These are phyloP conservation scores for Saussurea involucrata DNA, from an alignment of 129 eudicot species.

Conservation along the genomic window DNA sequence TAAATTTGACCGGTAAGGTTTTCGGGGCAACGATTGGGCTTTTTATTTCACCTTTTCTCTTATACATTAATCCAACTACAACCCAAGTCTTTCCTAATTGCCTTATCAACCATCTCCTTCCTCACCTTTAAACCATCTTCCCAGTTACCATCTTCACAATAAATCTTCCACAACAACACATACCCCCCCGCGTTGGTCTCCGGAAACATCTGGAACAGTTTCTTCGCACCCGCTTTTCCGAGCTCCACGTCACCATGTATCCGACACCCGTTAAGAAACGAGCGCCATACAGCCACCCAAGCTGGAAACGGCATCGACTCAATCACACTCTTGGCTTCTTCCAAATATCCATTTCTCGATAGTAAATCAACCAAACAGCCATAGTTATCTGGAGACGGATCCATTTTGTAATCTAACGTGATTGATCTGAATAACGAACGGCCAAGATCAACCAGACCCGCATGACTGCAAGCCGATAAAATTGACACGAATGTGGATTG, in stretches of 20 bases:
- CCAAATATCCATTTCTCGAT: slow-evolving; percentile 41
- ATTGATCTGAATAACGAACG: slow-evolving; percentile 38
- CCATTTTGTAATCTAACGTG: slow-evolving; percentile 27
- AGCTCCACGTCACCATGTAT: slow-evolving; percentile 35
- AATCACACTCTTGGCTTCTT: slow-evolving; percentile 28
- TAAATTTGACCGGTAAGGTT: too few species aligned
- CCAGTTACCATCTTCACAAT: slow-evolving; percentile 42
- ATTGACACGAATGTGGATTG: slow-evolving; percentile 44
- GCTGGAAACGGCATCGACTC: slow-evolving; percentile 29
- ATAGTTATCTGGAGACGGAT: slow-evolving; percentile 34
- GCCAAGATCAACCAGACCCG: slow-evolving; percentile 42
- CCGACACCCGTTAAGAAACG: slow-evolving; percentile 48
- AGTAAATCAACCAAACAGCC: slow-evolving; percentile 44
- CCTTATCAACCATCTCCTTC: slow-evolving; percentile 24
- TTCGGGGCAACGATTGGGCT: background rate
- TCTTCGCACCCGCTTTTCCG: slow-evolving; percentile 19
- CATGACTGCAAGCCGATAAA: slow-evolving; percentile 41
- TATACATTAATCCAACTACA: slow-evolving; percentile 34
- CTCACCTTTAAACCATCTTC: slow-evolving; percentile 39
- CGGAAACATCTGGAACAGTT: slow-evolving; percentile 23
- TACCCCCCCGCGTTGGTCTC: slow-evolving; percentile 15
- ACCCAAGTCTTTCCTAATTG: slow-evolving; percentile 29
- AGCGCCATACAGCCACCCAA: slow-evolving; percentile 50
- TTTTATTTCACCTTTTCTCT: background rate
- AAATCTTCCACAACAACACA: slow-evolving; percentile 34